Conservation (phyloP, 2,329 filamentous ascomycete genomes). For the Aspergillus hortae region DNA sequence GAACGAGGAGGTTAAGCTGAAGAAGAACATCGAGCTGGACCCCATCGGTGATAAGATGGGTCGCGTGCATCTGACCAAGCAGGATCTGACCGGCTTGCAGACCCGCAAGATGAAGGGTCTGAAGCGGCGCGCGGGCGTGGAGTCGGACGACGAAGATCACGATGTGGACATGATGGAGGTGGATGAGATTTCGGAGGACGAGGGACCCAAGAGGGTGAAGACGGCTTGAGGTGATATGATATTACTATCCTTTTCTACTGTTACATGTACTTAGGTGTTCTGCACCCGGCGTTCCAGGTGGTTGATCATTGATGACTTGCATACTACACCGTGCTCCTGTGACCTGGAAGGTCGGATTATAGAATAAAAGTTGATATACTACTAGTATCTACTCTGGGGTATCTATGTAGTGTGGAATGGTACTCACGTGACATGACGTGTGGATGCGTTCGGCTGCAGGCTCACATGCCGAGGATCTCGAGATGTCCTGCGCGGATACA, state of each 20-base stretch:
- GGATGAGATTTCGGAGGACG: constrained; percentile 37
- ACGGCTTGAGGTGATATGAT: constrained; percentile 23
- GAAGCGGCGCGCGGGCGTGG: constrained; percentile 71
- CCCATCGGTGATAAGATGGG: constrained; percentile 94
- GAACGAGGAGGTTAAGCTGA: constrained; percentile 57
- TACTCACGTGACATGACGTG: constrained; percentile 35
- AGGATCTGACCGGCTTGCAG: constrained; percentile 83
- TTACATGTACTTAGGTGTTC: not conserved
- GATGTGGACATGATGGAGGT: constrained; percentile 49
- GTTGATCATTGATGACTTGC: constrained; percentile 7
- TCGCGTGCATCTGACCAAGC: constrained; percentile 83
- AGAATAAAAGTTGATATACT: not conserved
- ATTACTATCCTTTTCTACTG: constrained; percentile 18
- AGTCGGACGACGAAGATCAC: constrained; percentile 52
- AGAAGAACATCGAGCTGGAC: constrained; percentile 96
- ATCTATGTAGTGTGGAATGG: not conserved
- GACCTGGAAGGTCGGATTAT: not conserved
- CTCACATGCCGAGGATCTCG: constrained; percentile 41
- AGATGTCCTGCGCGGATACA: constrained; percentile 19
- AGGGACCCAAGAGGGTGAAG: constrained; percentile 31
- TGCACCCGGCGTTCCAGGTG: constrained; percentile 16
- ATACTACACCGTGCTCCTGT: not conserved
- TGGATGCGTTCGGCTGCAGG: constrained; percentile 17
- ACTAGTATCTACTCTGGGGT: too few species aligned
- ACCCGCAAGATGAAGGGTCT: constrained; percentile 99